phyloP scores from a whole-genome alignment of 1,284 basidiomycete genomes.

The Taiwanofungus camphoratus region DNA sequence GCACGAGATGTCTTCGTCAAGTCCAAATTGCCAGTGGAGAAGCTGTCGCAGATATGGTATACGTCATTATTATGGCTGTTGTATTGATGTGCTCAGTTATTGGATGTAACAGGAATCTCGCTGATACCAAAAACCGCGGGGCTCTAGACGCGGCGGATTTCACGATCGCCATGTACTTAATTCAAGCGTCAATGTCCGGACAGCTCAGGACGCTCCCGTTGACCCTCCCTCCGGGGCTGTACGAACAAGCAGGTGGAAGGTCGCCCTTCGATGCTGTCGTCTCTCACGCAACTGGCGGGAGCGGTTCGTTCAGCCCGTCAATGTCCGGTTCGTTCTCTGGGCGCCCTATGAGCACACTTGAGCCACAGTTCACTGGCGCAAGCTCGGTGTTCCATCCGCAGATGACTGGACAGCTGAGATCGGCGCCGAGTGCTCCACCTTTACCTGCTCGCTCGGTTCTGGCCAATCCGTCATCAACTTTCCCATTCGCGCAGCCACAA shows the following conservation, averaged over 20 bases:
- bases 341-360: constrained; percentile 33
- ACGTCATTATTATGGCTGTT: constrained; percentile 20
- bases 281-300: constrained; percentile 57
- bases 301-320: constrained; percentile 50
- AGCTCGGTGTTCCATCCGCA: constrained; percentile 33
- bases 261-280: constrained; percentile 31
- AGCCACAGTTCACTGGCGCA: constrained; percentile 64
- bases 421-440: constrained; percentile 40
- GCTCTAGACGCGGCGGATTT: constrained; percentile 90
- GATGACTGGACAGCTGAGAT: constrained; percentile 40
- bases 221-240: constrained; percentile 82
- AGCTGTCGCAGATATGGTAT: constrained; percentile 93
- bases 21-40: constrained; percentile 86
- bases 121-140: constrained; percentile 92
- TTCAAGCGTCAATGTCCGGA: constrained; percentile 87
- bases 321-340: constrained; percentile 32
- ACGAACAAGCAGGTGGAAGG: constrained; percentile 73
- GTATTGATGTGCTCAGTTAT: not conserved
- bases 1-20: constrained; percentile 92
- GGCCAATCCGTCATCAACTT: constrained; percentile 25
- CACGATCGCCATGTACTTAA: constrained; percentile 94
- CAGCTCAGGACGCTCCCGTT: constrained; percentile 73
- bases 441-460: constrained; percentile 36
- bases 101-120: constrained; percentile 64
- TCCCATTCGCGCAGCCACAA: constrained; percentile 21